Percentiles rank a stretch among this genome's conserved stretches.
These are phyloP conservation scores for Lactarius pseudohatsudake DNA, from an alignment of 768 basidiomycete species.

Conservation along the genomic window DNA sequence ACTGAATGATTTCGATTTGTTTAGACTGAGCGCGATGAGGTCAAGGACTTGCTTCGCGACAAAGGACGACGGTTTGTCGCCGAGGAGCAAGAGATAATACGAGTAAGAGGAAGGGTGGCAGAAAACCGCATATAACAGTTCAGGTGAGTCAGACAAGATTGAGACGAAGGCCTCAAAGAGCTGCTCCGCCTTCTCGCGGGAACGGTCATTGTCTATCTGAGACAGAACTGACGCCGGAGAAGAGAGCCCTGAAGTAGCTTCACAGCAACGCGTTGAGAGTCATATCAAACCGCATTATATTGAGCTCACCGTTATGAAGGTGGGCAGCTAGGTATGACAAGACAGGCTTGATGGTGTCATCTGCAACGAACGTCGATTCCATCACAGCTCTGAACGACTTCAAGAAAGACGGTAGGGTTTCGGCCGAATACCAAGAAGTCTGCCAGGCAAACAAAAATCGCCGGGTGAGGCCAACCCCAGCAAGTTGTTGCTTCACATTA, in stretches of 20 bases:
- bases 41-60: conserved; percentile 60
- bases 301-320: conserved; percentile 58
- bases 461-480: conserved; percentile 68
- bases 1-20: conserved; percentile 59
- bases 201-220: conserved; percentile 48
- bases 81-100: conserved; percentile 80
- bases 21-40: conserved; percentile 57
- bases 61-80: conserved; percentile 62
- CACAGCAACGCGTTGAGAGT: background rate
- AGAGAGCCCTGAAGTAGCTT: conserved; percentile 26
- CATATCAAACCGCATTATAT: background rate
- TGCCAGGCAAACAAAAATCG: conserved; percentile 82
- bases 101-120: conserved; percentile 69
- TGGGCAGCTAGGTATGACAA: conserved; percentile 85
- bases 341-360: conserved; percentile 79
- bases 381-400: conserved; percentile 62
- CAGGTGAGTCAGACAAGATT: conserved; percentile 52
- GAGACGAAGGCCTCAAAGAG: conserved; percentile 66
- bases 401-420: conserved; percentile 49
- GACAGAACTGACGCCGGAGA: conserved; percentile 62
- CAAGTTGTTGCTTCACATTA: conserved; percentile 71
- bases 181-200: conserved; percentile 62
- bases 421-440: conserved; percentile 68
- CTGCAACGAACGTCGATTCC: conserved; percentile 65
- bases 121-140: conserved; percentile 68